Evolutionary conservation across 2,329 filamentous ascomycete species (phyloP), one percentile per base, ranked within the genome.

Genomic region (Phialophora chinensis): DNA sequence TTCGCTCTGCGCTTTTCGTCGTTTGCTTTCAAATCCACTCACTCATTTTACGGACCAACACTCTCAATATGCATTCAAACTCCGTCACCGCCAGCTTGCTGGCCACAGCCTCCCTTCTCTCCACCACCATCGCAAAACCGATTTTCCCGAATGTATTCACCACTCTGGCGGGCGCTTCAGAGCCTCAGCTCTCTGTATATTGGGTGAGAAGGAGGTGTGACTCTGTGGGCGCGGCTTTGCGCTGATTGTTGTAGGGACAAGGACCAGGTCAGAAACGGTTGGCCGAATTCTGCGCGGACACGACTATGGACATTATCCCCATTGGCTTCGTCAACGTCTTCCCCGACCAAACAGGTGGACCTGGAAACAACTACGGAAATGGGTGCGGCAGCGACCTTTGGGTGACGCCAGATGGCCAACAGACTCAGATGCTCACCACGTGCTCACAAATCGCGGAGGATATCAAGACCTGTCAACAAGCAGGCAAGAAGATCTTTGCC

Each of bases 401-500:
- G 27, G 73, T 79, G 62, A 75, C 77, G 10, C 66, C 66, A 42
- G 65, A 69, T 60, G 66, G 66, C 14, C 62, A 53, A 1, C 69
- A 71, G 17, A 83, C 82, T 5, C 60, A 77, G 2, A 77, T 86
- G 35, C 77, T 82, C 27, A 76, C 71, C 0, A 74, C 74, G 59
- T 86, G 84, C 66, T 75, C 77, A 50, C 74, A 79, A 58, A 79
- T 86, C 49, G 74, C 70, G 27, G 76, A 78, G 38, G 80, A 82
- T 69, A 85, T 86, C 69, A 75, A 75, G 20, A 77, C 82, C 10
- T 93, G 90, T 77, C 90, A 93, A 75, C 71, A 77, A 14, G 78
- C 87, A 67, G 85, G 85, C 69, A 93, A 92, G 78, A 91, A 89
- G 1, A 88, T 93, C 70, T 75, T 91, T 53, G 82, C 93, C 10